These are phyloP conservation scores for Mycena citricolor DNA, from an alignment of 1,284 basidiomycete genomes.

Conservation along the genomic window DNA sequence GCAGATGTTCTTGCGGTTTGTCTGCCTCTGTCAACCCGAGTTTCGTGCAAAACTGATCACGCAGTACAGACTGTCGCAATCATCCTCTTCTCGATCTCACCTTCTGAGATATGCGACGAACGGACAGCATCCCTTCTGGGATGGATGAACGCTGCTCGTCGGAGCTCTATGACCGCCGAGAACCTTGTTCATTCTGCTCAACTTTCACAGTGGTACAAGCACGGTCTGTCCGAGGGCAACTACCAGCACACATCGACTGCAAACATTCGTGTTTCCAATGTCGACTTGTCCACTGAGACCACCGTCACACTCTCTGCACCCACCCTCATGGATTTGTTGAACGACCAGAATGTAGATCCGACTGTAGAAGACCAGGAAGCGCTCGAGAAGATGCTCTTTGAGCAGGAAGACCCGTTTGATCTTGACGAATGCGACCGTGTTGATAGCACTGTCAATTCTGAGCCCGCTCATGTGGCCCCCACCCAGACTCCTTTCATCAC, in stretches of 20 bases:
- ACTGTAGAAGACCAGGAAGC: constrained; percentile 7
- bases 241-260: constrained; percentile 9
- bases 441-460: not conserved
- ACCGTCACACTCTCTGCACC: constrained; percentile 8
- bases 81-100: constrained; percentile 29
- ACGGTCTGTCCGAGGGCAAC: constrained; percentile 9
- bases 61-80: constrained; percentile 25
- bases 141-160: constrained; percentile 29
- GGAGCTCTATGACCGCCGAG: constrained; percentile 28
- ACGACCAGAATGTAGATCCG: constrained; percentile 7
- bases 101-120: constrained; percentile 32
- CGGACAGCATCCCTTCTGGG: constrained; percentile 28
- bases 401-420: constrained; percentile 10
- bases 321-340: constrained; percentile 3
- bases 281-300: constrained; percentile 4
- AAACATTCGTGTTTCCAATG: constrained; percentile 11
- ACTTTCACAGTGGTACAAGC: constrained; percentile 9
- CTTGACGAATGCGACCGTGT: constrained; percentile 9
- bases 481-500: not conserved
- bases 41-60: too few relatives aligned
- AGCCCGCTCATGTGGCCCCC: not conserved
- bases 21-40: too few relatives aligned
- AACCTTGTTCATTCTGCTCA: constrained; percentile 18
- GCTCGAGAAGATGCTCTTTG: constrained; percentile 1
- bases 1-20: constrained; percentile 23